Conservation (phyloP, 495 filamentous ascomycete genomes). For the Penicillium atrosanguineum region DNA sequence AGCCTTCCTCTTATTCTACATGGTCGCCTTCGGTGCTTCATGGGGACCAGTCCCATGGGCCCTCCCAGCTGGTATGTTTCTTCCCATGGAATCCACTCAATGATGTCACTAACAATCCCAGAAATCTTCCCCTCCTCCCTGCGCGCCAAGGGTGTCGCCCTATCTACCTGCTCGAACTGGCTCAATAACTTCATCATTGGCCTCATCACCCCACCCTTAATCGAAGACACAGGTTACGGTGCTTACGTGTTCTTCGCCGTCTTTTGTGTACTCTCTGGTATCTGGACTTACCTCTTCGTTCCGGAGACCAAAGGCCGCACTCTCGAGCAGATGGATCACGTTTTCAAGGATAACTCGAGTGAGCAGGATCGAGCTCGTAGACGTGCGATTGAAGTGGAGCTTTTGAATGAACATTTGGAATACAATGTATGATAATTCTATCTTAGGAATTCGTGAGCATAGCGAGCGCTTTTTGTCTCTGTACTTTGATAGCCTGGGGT, state of each 20-base stretch:
- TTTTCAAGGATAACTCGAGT: constrained; percentile 48
- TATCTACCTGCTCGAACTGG: constrained; percentile 55
- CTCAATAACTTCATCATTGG: constrained; percentile 57
- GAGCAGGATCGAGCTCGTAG: constrained; percentile 38
- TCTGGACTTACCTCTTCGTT: constrained; percentile 55
- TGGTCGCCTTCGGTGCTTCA: constrained; percentile 45
- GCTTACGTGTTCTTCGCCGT: constrained; percentile 56
- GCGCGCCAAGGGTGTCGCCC: constrained; percentile 51
- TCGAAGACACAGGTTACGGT: constrained; percentile 54
- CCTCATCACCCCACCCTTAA: constrained; percentile 52
- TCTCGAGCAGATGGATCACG: constrained; percentile 56
- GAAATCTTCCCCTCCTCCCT: constrained; percentile 52
- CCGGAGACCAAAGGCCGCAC: constrained; percentile 59
- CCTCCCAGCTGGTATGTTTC: constrained; percentile 35
- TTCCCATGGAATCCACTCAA: not conserved
- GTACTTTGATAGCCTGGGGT: not conserved
- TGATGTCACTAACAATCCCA: constrained; percentile 2
- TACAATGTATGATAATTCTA: not conserved
- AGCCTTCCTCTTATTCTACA: constrained; percentile 47
- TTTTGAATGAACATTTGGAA: constrained; percentile 18
- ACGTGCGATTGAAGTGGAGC: constrained; percentile 36
- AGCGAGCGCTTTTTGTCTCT: not conserved
- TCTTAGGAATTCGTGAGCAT: not conserved
- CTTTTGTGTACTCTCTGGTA: constrained; percentile 52
- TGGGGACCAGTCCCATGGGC: constrained; percentile 51